Conservation (phyloP, 2,329 filamentous ascomycete genomes). For the Plectosphaerella plurivora region DNA sequence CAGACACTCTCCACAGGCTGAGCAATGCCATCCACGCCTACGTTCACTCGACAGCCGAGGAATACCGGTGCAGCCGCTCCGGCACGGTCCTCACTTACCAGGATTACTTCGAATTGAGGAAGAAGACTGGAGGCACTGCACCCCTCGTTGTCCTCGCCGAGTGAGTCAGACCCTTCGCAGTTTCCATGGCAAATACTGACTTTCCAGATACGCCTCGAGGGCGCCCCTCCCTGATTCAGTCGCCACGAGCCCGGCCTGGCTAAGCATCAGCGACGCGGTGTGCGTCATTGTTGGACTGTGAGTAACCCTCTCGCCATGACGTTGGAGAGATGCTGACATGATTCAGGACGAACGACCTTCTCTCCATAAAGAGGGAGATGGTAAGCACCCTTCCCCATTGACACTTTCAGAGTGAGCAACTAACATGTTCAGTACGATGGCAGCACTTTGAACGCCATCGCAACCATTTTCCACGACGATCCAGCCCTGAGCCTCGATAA, state of each 20-base stretch:
- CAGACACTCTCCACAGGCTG: slow-evolving; percentile 5
- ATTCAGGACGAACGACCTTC: slow-evolving; percentile 9
- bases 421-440: slow-evolving; percentile 3
- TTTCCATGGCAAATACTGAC: neutral
- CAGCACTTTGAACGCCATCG: slow-evolving; percentile 6
- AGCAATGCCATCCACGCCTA: slow-evolving; percentile 7
- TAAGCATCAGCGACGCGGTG: slow-evolving; percentile 5
- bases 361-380: slow-evolving; percentile 9
- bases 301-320: neutral
- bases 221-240: slow-evolving; percentile 1
- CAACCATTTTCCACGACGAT: slow-evolving; percentile 5
- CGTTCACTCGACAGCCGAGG: slow-evolving; percentile 6
- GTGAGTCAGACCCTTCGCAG: slow-evolving; percentile 1
- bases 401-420: neutral
- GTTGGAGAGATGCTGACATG: neutral
- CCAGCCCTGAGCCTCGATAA: neutral
- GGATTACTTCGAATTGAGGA: slow-evolving; percentile 5
- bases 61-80: slow-evolving; percentile 5
- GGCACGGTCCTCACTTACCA: slow-evolving; percentile 6
- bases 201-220: slow-evolving; percentile 5
- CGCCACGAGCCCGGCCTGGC: neutral
- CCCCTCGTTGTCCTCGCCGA: slow-evolving; percentile 8
- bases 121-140: slow-evolving; percentile 6
- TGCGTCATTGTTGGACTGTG: slow-evolving; percentile 8
- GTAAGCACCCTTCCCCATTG: neutral